Evolutionary conservation across 208 protist species (phyloP).

Genomic region (Angomonas desouzai): DNA sequence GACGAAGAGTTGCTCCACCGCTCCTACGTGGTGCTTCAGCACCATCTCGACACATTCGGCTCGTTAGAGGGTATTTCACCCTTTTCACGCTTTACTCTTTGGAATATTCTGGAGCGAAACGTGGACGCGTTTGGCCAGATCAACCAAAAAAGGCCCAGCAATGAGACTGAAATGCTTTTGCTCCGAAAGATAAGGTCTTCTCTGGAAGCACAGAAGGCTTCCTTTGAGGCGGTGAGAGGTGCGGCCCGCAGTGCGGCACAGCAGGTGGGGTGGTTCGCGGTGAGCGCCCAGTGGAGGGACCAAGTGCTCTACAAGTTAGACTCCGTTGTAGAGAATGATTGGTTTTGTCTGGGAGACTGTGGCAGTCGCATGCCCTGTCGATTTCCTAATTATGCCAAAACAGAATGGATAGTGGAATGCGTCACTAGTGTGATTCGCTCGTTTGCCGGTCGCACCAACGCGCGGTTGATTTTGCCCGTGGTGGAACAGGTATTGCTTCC

Average conservation of each 20-base stretch:
- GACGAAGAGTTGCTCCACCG: conserved; percentile 82
- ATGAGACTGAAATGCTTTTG: conserved; percentile 21
- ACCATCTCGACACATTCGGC: conserved; percentile 67
- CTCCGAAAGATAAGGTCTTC: conserved; percentile 26
- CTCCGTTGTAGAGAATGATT: conserved; percentile 61
- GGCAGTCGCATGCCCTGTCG: conserved; percentile 10
- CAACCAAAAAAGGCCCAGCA: conserved; percentile 27
- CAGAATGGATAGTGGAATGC: conserved; percentile 34
- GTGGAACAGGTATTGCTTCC: conserved; percentile 33
- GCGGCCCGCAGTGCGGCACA: conserved; percentile 41
- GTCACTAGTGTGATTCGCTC: conserved; percentile 48
- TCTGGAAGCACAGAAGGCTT: conserved; percentile 17
- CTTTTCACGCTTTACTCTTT: conserved; percentile 65
- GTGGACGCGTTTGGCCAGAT: conserved; percentile 41
- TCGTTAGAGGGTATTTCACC: conserved; percentile 64
- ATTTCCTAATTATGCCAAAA: conserved; percentile 79
- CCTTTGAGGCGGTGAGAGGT: conserved; percentile 32
- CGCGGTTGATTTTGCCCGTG: conserved; percentile 22
- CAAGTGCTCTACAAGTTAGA: conserved; percentile 57
- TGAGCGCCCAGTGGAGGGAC: conserved; percentile 84
- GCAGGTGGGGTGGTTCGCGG: conserved; percentile 72
- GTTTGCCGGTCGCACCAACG: conserved; percentile 15
- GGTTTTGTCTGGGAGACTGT: conserved; percentile 57
- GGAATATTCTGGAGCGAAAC: conserved; percentile 57
- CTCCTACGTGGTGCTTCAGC: conserved; percentile 50